Evolutionary conservation across 306 rosid species (phyloP), one percentile per base, ranked within the genome.

Genomic region (Geum urbanum): DNA sequence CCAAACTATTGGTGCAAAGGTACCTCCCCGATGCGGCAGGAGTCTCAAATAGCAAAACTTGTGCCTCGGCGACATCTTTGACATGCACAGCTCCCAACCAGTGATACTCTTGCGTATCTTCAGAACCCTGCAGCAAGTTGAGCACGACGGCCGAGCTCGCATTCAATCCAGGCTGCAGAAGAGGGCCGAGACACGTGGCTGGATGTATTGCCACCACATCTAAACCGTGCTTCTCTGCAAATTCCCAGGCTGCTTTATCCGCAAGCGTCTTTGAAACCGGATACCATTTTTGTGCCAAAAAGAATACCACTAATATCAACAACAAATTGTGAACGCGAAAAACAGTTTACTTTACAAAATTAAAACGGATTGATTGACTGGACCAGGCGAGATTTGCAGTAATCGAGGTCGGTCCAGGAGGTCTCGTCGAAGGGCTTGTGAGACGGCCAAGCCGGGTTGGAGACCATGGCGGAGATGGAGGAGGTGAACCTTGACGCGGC

Each of bases 81-180:
- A 92, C 96, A 62, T 92, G 96, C 52, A 90, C 96, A 53, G 90
- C 96, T 4, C 97, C 98, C 35, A 92, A 69, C 98, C 98, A 92
- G 58, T 92, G 83, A 77, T 77, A 74, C 79, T 90, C 98, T 59
- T 92, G 98, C 16, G 85, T 84, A 18, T 90, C 91, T 55, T 41
- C n/a, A 5, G 86, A 85, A 15, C 98, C 98, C 73, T 55, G 82
- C 68, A 92, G 83, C 83, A 92, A 57, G 66, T 80, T 63, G 77
- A 74, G 81, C 79, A 90, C 50, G 20, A 90, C 98, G 4, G 86
- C 96, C 45, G 88, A 82, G 57, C 98, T 90, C 0, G 96, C 96
- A 55, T 92, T 92, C 84, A 92, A 57, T 48, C 58, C 53, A 37
- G 85, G 73, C 79, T 92, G 98, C 63, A 88, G 58, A 58, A 92